Evolutionary conservation across 176 grass and related monocot genomes (phyloP), one percentile per base, ranked within the genome.

Genomic region (Phoenix dactylifera): DNA sequence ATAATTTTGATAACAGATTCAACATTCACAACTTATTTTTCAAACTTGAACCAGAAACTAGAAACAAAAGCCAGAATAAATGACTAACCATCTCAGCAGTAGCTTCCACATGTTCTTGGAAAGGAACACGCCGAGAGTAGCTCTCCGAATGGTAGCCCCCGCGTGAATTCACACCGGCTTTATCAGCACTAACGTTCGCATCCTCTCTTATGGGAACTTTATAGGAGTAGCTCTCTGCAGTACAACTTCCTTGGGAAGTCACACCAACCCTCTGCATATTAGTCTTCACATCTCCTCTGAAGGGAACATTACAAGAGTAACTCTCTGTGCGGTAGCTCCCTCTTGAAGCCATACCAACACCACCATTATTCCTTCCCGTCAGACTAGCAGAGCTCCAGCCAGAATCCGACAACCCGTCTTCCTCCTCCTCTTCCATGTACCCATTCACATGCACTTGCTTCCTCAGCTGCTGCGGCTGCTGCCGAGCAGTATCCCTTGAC

Each of bases 381-480:
- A 75, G 94, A 57, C 67, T 86, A 3, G 72, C 94, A 2, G 88
- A 93, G 69, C 88, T 98, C 49, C 48, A 84, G 6, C 70, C 81
- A 1, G 88, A 93, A 55, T 88, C 88, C 0, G 88, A 93, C 5
- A 73, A 51, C 16, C 18, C 70, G 16, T 78, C 80, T 77, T 91
- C 81, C 68, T 97, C 86, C 22, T 77, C 86, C 18, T 56, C 65
- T 56, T 68, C 28, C 29, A 74, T 78, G 22, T 82, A 87, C 49
- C 63, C 79, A 51, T 74, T 62, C 1, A 79, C 57, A 48, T 67
- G 84, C 57, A 58, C 59, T 18, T 65, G 72, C 1, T 83, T 85
- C 39, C 44, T 73, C 18, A 44, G 59, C 29, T 65, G 56, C 32
- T 76, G 87, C 19, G 72, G 80, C 49, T 69, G 57, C 65, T 82